phyloP scores from a whole-genome alignment of 345 rosid genomes.

The Aquilaria malaccensis region DNA sequence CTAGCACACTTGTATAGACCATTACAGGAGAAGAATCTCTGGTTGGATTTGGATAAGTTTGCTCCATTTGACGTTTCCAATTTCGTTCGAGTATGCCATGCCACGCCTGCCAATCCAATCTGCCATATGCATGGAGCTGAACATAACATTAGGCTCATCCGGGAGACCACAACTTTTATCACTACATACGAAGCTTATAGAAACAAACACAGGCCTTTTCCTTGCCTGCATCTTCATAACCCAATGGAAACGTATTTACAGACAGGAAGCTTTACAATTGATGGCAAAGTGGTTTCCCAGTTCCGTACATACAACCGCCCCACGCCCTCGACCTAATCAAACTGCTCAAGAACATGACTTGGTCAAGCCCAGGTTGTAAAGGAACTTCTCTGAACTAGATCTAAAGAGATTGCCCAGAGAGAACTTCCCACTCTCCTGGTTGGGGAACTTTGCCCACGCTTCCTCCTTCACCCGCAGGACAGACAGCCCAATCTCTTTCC shows the following conservation, averaged over 20 bases:
- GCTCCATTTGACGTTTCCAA: no score
- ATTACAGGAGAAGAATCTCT: no score
- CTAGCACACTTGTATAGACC: no score
- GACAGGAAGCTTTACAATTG: conserved; percentile 16
- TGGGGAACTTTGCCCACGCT: conserved; percentile 25
- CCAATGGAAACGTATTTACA: conserved; percentile 16
- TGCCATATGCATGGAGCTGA: no score
- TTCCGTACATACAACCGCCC: conserved; percentile 2
- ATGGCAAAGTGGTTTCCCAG: background rate
- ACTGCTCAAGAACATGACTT: conserved; percentile 42
- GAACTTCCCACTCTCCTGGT: conserved; percentile 40
- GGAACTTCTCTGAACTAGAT: conserved; percentile 67
- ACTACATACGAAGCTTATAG: no score
- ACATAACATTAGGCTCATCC: no score
- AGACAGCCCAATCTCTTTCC: conserved; percentile 62
- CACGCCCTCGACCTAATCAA: conserved; percentile 2
- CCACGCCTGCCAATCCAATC: no score
- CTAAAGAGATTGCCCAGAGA: conserved; percentile 63
- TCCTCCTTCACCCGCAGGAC: conserved; percentile 65
- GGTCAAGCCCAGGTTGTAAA: conserved; percentile 60
- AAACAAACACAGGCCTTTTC: no score
- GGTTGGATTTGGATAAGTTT: no score
- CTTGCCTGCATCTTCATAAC: background rate
- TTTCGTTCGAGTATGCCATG: no score
- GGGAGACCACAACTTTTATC: no score